Evolutionary conservation across 805 yeast genomes (phyloP).

Genomic region (Tetrapisispora pingtungensis): DNA sequence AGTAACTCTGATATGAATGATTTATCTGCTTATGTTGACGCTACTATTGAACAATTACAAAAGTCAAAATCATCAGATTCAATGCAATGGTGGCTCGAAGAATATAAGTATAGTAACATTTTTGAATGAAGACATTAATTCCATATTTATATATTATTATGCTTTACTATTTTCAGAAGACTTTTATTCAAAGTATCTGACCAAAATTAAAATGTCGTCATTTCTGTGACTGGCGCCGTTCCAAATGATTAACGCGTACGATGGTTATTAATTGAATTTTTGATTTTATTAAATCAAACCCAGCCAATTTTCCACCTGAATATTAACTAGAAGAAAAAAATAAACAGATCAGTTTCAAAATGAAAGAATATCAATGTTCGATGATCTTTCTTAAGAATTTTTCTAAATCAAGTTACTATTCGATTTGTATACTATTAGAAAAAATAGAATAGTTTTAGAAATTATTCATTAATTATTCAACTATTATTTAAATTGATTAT

Average conservation of each 20-base stretch:
- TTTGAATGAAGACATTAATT: no score
- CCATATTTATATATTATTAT: no score
- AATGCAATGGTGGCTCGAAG: constrained; percentile 3
- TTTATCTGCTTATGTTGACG: not conserved
- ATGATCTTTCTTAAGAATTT: no score
- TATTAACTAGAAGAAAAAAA: not conserved
- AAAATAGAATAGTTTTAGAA: no score
- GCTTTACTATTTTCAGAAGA: no score
- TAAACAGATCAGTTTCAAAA: not conserved
- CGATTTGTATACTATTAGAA: no score
- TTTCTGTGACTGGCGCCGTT: not conserved
- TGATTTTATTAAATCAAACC: not conserved
- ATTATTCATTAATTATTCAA: no score
- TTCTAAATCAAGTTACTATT: no score
- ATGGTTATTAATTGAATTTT: no score
- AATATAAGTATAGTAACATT: constrained; percentile 1
- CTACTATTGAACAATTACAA: not conserved
- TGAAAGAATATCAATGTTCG: not conserved
- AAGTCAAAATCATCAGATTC: not conserved
- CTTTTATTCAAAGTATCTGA: no score
- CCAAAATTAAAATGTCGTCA: no score
- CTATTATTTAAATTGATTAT: no score
- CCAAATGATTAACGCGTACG: not conserved
- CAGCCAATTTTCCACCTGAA: not conserved
- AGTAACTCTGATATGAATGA: not conserved